Evolutionary conservation across 2,329 filamentous ascomycete species (phyloP).

Genomic region (Volutella citrinella): DNA sequence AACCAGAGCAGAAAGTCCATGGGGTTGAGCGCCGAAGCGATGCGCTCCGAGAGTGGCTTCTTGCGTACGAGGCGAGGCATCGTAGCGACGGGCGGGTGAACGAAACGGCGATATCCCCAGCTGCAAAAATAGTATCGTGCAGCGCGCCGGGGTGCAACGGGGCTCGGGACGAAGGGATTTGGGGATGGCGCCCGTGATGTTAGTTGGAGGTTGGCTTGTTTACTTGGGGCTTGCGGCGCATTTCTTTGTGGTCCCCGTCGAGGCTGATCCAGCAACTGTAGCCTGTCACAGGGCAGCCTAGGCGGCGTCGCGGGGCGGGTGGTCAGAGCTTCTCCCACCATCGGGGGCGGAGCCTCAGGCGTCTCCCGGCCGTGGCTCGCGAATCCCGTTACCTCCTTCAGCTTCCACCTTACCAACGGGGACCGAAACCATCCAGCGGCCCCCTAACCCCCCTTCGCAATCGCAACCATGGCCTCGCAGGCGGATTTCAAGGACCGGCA

Average conservation of each 20-base stretch:
- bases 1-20: slow-evolving; percentile 88
- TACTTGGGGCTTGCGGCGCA: too few relatives aligned
- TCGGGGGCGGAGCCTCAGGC: slow-evolving; percentile 20
- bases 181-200: too few relatives aligned
- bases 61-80: slow-evolving; percentile 79
- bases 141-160: not conserved
- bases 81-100: slow-evolving; percentile 24
- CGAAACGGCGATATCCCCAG: too few relatives aligned
- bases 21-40: slow-evolving; percentile 77
- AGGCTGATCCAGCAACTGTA: slow-evolving; percentile 16
- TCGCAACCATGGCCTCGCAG: slow-evolving; percentile 45
- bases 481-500: slow-evolving; percentile 78
- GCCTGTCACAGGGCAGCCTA: slow-evolving; percentile 13
- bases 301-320: slow-evolving; percentile 21
- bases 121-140: too few relatives aligned
- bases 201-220: slow-evolving; percentile 17
- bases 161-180: too few relatives aligned
- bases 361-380: slow-evolving; percentile 10
- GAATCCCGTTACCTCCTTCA: not conserved
- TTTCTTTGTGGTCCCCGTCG: slow-evolving; percentile 20
- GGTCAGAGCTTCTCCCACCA: slow-evolving; percentile 25
- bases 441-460: slow-evolving; percentile 3
- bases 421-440: slow-evolving; percentile 9
- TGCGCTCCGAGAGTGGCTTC: slow-evolving; percentile 74
- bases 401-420: not conserved